Percentiles rank a stretch among this genome's conserved stretches.
Conservation (phyloP, 768 basidiomycete species). For the Clitopilus hobsonii region DNA sequence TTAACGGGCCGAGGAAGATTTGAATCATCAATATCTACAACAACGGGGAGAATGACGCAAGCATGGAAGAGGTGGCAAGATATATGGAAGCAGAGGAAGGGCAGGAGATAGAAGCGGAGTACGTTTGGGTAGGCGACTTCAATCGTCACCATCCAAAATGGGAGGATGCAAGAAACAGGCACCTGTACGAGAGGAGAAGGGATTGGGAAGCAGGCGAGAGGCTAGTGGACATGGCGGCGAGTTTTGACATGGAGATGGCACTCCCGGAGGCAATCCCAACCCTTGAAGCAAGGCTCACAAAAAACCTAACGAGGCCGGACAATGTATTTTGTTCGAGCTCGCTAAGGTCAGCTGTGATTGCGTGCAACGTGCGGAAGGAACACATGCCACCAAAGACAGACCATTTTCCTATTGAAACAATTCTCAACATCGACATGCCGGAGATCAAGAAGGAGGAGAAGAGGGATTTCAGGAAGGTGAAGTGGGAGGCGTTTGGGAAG, state of each 20-base stretch:
- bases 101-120: not conserved
- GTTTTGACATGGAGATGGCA: slow-evolving; percentile 24
- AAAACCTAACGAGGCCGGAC: slow-evolving; percentile 33
- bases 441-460: not conserved
- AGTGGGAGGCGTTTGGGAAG: slow-evolving; percentile 25
- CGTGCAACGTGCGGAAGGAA: slow-evolving; percentile 19
- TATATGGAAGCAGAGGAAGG: slow-evolving; percentile 1
- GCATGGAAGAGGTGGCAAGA: slow-evolving; percentile 6
- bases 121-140: slow-evolving; percentile 32
- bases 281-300: slow-evolving; percentile 17
- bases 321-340: slow-evolving; percentile 33
- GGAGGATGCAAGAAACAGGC: slow-evolving; percentile 24
- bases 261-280: slow-evolving; percentile 31
- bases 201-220: slow-evolving; percentile 20
- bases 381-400: slow-evolving; percentile 23
- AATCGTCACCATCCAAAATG: slow-evolving; percentile 36
- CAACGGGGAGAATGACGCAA: slow-evolving; percentile 18
- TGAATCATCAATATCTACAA: slow-evolving; percentile 35
- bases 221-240: slow-evolving; percentile 13
- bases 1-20: slow-evolving; percentile 14
- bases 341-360: slow-evolving; percentile 13
- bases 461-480: slow-evolving; percentile 20
- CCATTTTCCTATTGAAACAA: slow-evolving; percentile 33
- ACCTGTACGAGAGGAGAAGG: slow-evolving; percentile 26
- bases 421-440: slow-evolving; percentile 15